These are phyloP conservation scores for Fusarium equiseti DNA, from an alignment of 2,329 filamentous ascomycete species.

Conservation along the genomic window DNA sequence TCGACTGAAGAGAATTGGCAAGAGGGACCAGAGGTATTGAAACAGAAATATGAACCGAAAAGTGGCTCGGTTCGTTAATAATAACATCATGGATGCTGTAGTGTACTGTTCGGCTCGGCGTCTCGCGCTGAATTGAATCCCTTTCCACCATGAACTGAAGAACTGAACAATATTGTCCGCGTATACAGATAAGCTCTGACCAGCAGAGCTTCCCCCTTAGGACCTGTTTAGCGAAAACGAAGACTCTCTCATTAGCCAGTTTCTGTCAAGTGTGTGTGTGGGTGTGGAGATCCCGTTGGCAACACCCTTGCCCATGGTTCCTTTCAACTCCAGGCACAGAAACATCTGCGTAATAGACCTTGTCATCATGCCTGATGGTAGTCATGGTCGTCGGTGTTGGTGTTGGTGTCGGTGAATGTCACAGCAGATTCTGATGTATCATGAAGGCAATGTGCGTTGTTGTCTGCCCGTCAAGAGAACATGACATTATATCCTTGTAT, in stretches of 20 bases:
- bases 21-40: neutral
- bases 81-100: constrained; percentile 20
- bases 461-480: neutral
- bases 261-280: constrained; percentile 1
- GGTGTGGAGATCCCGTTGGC: constrained; percentile 28
- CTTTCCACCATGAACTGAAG: neutral
- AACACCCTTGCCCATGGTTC: constrained; percentile 12
- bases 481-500: neutral
- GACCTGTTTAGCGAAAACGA: constrained; percentile 16
- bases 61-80: constrained; percentile 21
- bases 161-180: constrained; percentile 11
- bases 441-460: neutral
- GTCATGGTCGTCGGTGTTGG: neutral
- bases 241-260: constrained; percentile 27
- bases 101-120: constrained; percentile 26
- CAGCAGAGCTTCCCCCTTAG: constrained; percentile 6
- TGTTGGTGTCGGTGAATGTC: neutral
- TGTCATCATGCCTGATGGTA: neutral
- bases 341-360: constrained; percentile 7
- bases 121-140: constrained; percentile 21
- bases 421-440: neutral
- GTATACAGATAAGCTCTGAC: constrained; percentile 25
- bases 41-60: neutral
- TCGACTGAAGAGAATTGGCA: neutral
- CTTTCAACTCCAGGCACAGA: constrained; percentile 15